A percentile compares a stretch with the other conserved stretches of the same genome.
These are phyloP conservation scores for Coemansia sp. DNA, from an alignment of 371 early-diverging fungal genomes.

Conservation along the genomic window DNA sequence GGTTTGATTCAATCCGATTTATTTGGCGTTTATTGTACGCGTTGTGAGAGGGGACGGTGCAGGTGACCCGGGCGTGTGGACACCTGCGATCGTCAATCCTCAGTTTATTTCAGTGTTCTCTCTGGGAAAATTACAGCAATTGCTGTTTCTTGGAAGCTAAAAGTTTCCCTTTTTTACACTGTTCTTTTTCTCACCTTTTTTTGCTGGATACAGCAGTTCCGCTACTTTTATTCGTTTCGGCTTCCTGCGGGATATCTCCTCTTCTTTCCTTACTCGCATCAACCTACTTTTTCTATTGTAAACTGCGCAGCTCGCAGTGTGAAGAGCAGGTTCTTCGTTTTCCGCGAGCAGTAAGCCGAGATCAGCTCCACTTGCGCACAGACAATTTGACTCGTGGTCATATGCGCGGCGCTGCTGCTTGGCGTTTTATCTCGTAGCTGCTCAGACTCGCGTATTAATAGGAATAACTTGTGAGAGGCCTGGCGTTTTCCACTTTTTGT, in stretches of 20 bases:
- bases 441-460: not conserved
- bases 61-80: conserved; percentile 4
- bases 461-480: not conserved
- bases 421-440: not conserved
- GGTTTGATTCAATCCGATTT: not conserved
- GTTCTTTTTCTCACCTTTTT: not conserved
- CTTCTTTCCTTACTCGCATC: not conserved
- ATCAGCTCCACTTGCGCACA: conserved; percentile 1
- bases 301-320: not conserved
- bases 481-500: not conserved
- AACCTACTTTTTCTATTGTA: not conserved
- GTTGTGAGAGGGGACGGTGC: not conserved
- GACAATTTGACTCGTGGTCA: not conserved
- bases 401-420: not conserved
- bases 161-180: not conserved
- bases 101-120: not conserved
- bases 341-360: not conserved
- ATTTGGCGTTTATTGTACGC: not conserved
- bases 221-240: not conserved
- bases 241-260: not conserved
- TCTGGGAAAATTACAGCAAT: not conserved
- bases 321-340: not conserved
- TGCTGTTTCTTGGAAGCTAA: not conserved
- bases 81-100: not conserved
- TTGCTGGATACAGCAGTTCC: not conserved